These are phyloP conservation scores for Pythium aquatile DNA, from an alignment of 352 stramenopile genomes.

Conservation along the genomic window DNA sequence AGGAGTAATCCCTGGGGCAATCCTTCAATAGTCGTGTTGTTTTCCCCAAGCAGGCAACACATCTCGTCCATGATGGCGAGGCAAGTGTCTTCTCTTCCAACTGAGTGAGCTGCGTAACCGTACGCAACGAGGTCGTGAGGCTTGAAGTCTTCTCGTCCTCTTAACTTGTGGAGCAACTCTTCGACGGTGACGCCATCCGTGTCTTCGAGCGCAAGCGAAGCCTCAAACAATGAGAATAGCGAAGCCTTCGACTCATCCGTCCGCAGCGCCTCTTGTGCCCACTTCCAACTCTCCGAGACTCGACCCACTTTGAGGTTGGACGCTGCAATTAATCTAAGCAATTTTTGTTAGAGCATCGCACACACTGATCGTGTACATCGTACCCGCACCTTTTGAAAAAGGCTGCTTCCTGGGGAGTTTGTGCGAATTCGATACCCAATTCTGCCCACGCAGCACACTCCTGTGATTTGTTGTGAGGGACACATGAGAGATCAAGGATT, in stretches of 20 bases:
- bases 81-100: conserved; percentile 35
- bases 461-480: conserved; percentile 1
- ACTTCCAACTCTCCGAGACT: conserved; percentile 32
- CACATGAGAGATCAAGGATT: not conserved
- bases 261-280: conserved; percentile 46
- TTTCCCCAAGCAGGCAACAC: conserved; percentile 22
- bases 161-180: conserved; percentile 37
- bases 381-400: conserved; percentile 67
- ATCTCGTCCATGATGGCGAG: conserved; percentile 60
- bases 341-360: not conserved
- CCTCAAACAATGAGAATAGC: conserved; percentile 55
- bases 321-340: conserved; percentile 16
- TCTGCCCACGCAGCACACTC: conserved; percentile 22
- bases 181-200: conserved; percentile 13
- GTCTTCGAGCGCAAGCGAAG: conserved; percentile 25
- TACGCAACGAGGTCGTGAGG: conserved; percentile 56
- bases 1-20: conserved; percentile 45
- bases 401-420: conserved; percentile 34
- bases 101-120: conserved; percentile 39
- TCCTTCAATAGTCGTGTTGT: not conserved
- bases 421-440: conserved; percentile 23
- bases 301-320: conserved; percentile 36
- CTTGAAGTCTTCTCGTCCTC: conserved; percentile 59
- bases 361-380: not conserved
- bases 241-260: conserved; percentile 61